Evolutionary conservation across 768 basidiomycete species (phyloP).

Genomic region (Collybiopsis luxurians): DNA sequence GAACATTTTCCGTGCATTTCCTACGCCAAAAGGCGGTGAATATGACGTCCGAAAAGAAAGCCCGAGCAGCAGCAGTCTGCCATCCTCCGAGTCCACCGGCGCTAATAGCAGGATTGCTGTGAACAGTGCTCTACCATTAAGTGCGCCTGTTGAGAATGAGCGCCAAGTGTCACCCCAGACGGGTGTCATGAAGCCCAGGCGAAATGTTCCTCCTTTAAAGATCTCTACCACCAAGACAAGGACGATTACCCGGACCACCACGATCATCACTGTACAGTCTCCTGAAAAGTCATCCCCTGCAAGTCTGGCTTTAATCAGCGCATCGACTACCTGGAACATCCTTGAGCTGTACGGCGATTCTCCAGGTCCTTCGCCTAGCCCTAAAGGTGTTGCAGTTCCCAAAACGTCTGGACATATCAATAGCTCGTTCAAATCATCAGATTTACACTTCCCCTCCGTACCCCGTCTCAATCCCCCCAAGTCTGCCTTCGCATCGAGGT

Average conservation of each 20-base stretch:
- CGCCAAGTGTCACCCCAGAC: not conserved
- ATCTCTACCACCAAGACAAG: slow-evolving; percentile 7
- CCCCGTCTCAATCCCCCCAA: not conserved
- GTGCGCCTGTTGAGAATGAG: not conserved
- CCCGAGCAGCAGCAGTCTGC: not conserved
- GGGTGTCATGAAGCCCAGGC: not conserved
- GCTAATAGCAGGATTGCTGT: not conserved
- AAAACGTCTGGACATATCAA: slow-evolving; percentile 5
- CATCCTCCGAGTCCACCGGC: not conserved
- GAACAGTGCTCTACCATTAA: not conserved
- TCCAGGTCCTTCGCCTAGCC: not conserved
- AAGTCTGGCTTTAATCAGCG: not conserved
- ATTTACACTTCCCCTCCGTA: not conserved
- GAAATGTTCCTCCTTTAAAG: slow-evolving; percentile 2
- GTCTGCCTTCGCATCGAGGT: not conserved
- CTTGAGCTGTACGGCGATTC: slow-evolving; percentile 8
- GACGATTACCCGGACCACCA: slow-evolving; percentile 1
- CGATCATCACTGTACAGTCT: slow-evolving; percentile 1
- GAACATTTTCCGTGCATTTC: slow-evolving; percentile 10
- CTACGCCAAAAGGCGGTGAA: not conserved
- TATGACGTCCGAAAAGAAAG: not conserved
- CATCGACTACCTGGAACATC: slow-evolving; percentile 9
- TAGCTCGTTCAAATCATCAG: not conserved
- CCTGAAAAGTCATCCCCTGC: not conserved
- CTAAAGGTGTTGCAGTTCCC: not conserved